Percentiles rank a stretch among this genome's conserved stretches.
Evolutionary conservation across 371 early-diverging fungal genomes (phyloP).

Genomic region (Cokeromyces recurvatus): DNA sequence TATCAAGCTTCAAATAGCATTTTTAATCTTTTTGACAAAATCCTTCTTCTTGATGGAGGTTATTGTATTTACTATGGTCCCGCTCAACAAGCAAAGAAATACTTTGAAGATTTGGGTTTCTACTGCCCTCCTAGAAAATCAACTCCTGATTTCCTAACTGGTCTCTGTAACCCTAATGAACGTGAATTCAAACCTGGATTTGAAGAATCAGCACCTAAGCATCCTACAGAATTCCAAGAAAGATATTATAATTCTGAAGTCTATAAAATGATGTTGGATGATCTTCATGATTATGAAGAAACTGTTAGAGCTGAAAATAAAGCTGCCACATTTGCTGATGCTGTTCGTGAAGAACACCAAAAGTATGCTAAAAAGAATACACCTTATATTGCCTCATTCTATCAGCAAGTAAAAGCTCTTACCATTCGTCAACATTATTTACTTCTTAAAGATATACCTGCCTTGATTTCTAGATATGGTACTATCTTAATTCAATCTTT

Average conservation of each 20-base stretch:
- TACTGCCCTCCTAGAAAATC: constrained; percentile 68
- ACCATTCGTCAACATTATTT: constrained; percentile 48
- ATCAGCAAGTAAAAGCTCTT: constrained; percentile 44
- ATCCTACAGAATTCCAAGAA: constrained; percentile 45
- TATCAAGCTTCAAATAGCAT: constrained; percentile 71
- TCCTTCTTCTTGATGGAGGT: constrained; percentile 68
- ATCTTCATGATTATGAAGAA: constrained; percentile 22
- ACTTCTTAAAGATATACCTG: constrained; percentile 38
- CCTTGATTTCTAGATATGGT: constrained; percentile 47
- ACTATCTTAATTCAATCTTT: constrained; percentile 58
- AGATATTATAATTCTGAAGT: constrained; percentile 24
- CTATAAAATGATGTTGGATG: constrained; percentile 19
- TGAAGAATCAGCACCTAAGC: constrained; percentile 37
- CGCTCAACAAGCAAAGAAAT: constrained; percentile 49
- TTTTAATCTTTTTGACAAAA: constrained; percentile 72
- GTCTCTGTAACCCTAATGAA: constrained; percentile 57
- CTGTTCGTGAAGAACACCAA: constrained; percentile 37
- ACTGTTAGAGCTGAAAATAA: constrained; percentile 15
- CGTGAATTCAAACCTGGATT: constrained; percentile 48
- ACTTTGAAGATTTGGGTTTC: constrained; percentile 69
- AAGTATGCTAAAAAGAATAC: constrained; percentile 30
- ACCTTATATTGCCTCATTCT: constrained; percentile 48
- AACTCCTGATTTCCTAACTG: constrained; percentile 73
- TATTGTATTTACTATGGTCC: constrained; percentile 73
- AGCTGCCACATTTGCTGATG: constrained; percentile 31